Evolutionary conservation across 257 asterid genomes (phyloP).

Genomic region (Solanum clarkiae): DNA sequence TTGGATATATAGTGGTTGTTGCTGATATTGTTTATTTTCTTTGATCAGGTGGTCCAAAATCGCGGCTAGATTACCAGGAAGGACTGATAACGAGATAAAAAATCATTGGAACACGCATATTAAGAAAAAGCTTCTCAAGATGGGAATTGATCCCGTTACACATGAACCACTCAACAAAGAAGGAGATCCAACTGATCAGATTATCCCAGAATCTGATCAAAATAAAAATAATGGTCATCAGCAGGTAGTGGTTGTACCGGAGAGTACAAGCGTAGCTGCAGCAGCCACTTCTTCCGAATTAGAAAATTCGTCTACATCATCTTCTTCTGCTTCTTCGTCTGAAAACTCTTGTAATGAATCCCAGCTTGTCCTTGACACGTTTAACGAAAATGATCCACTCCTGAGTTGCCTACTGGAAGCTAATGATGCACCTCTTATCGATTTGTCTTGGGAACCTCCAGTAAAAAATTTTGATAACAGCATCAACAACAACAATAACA

Average conservation of each 20-base stretch:
- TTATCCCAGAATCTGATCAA: slow-evolving; percentile 6
- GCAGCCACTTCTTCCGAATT: not conserved
- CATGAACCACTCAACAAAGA: slow-evolving; percentile 53
- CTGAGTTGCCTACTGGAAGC: slow-evolving; percentile 25
- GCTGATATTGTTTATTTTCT: not conserved
- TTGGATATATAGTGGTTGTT: not conserved
- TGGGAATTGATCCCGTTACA: slow-evolving; percentile 89
- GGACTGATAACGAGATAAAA: slow-evolving; percentile 91
- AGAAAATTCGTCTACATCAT: slow-evolving; percentile 15
- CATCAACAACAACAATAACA: not conserved
- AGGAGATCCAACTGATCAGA: slow-evolving; percentile 4
- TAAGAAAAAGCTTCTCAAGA: slow-evolving; percentile 75
- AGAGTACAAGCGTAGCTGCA: slow-evolving; percentile 1
- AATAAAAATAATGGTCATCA: not conserved
- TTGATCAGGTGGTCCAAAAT: slow-evolving; percentile 73
- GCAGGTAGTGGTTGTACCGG: not conserved
- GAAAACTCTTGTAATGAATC: slow-evolving; percentile 52
- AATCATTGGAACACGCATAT: slow-evolving; percentile 97
- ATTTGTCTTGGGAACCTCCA: slow-evolving; percentile 35
- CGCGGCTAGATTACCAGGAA: slow-evolving; percentile 85
- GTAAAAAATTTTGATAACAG: not conserved
- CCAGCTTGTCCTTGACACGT: not conserved
- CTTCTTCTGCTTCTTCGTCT: slow-evolving; percentile 22
- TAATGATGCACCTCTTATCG: slow-evolving; percentile 7
- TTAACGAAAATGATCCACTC: slow-evolving; percentile 35